Base-by-base conservation (phyloP, 805 yeast species). In the Starmerella khaoyaiensis region DNA sequence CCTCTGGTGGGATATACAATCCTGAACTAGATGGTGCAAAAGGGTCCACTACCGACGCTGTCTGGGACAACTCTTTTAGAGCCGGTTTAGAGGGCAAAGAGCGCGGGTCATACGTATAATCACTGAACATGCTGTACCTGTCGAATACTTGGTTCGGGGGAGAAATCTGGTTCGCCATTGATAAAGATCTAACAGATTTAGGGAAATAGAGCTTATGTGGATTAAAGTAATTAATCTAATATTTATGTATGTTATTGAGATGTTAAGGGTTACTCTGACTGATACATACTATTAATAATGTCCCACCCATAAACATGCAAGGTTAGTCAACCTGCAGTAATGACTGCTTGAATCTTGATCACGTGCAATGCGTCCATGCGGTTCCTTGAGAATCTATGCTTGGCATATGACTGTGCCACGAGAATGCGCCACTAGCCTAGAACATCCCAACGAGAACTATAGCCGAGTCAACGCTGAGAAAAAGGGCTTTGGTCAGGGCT, bases 1-100 rank as follows among this genome's bases (percentile, higher is more conserved):
- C 45, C 21, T 45, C 50, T 2, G 50, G 50, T 11, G 48, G 45
- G 15, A 47, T 45, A 27, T 45, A 47, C 21, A 47, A 12, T 8
- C 47, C 46, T 16, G 45, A 29, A 16, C 31, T 31, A 29, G 41
- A 25, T 10, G n/a, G n/a, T 22, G 28, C 23, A n/a, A 43, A 42
- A 15, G 47, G 41, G 33, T 45, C 48, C 12, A 42, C 37, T 6
- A 21, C n/a, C n/a, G n/a, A n/a, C 5, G 40, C 33, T 10, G 41
- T 37, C 4, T 37, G 46, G 11, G 28, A 24, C 12, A 45, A 24
- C 18, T 44, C 46, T 25, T 45, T 45, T 9, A 36, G 22, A 26
- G 31, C 35, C 27, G 31, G 35, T 30, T 36, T 21, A 21, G 39
- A 6, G 7, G 39, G 26, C 25, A 24, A 18, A 21, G 28, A 4